phyloP scores from a whole-genome alignment of 257 asterid genomes.

The Solanum habrochaites region DNA sequence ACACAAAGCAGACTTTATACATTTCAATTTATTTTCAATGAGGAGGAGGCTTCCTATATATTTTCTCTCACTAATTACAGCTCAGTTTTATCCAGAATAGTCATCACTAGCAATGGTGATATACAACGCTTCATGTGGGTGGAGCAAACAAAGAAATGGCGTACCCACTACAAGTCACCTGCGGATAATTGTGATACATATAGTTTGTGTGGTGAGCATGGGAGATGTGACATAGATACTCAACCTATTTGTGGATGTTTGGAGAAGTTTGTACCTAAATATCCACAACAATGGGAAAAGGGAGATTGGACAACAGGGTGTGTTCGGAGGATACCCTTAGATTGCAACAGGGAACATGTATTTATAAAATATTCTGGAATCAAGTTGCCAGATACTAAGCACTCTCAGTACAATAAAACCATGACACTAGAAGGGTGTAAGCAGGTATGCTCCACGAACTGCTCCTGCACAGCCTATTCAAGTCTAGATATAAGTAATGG shows the following conservation, averaged over 20 bases:
- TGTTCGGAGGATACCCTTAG: conserved; percentile 1
- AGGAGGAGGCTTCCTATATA: not conserved
- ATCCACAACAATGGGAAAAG: not conserved
- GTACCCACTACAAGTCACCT: not conserved
- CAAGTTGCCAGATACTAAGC: not conserved
- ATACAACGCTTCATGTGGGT: conserved; percentile 7
- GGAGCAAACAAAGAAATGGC: conserved; percentile 10
- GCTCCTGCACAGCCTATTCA: conserved; percentile 25
- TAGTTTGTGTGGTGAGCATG: conserved; percentile 17
- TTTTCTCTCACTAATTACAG: not conserved
- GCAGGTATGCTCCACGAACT: conserved; percentile 11
- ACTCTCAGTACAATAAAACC: not conserved
- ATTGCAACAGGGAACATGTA: not conserved
- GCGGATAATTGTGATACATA: conserved; percentile 20
- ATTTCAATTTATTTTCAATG: not conserved
- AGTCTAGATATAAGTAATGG: conserved; percentile 3
- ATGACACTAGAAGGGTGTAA: conserved; percentile 6
- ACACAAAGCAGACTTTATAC: not conserved
- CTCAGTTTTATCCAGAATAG: conserved; percentile 11
- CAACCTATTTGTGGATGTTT: conserved; percentile 22
- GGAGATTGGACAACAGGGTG: conserved; percentile 20
- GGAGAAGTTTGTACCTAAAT: conserved; percentile 5
- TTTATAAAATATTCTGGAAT: not conserved
- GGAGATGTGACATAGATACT: conserved; percentile 3
- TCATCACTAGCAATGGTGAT: conserved; percentile 1